A percentile compares a stretch with the other conserved stretches of the same genome.
Conservation (phyloP, 2,329 filamentous ascomycete species). For the Beauveria sp. region DNA sequence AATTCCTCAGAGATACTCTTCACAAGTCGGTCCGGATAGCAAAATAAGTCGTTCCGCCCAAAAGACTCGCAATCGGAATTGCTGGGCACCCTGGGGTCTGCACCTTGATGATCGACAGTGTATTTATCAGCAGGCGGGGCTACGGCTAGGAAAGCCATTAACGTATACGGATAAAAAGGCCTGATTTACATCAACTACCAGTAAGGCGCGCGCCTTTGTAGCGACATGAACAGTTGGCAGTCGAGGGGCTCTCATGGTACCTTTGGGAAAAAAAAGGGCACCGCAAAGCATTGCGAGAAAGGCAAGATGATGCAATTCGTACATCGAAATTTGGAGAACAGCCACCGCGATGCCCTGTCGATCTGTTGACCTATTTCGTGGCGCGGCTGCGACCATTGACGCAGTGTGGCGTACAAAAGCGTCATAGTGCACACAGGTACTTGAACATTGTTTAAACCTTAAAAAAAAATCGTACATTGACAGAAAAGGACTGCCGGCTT, state of each 20-base stretch:
- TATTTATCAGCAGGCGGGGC: constrained; percentile 10
- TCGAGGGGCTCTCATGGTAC: too few relatives aligned
- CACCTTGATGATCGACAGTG: constrained; percentile 1
- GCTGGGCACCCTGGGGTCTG: too few relatives aligned
- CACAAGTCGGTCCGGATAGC: too few relatives aligned
- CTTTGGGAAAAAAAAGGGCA: too few relatives aligned
- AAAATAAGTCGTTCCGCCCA: too few relatives aligned
- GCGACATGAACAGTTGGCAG: too few relatives aligned
- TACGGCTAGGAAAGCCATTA: neutral
- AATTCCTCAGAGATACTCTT: too few relatives aligned
- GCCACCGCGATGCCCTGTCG: neutral
- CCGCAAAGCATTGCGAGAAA: neutral
- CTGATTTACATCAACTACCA: too few relatives aligned
- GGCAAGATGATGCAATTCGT: neutral
- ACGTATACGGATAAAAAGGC: neutral
- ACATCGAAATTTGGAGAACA: neutral
- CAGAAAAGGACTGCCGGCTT: neutral
- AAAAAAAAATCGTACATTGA: neutral
- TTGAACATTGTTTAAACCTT: too few relatives aligned
- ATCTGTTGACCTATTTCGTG: neutral
- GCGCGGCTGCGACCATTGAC: neutral
- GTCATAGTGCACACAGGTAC: neutral
- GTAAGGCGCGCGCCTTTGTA: too few relatives aligned
- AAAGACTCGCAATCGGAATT: too few relatives aligned
- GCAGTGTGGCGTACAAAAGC: neutral